A percentile compares a stretch with the other conserved stretches of the same genome.
Evolutionary conservation across 257 asterid species (phyloP).

Genomic region (Petunia secreta): DNA sequence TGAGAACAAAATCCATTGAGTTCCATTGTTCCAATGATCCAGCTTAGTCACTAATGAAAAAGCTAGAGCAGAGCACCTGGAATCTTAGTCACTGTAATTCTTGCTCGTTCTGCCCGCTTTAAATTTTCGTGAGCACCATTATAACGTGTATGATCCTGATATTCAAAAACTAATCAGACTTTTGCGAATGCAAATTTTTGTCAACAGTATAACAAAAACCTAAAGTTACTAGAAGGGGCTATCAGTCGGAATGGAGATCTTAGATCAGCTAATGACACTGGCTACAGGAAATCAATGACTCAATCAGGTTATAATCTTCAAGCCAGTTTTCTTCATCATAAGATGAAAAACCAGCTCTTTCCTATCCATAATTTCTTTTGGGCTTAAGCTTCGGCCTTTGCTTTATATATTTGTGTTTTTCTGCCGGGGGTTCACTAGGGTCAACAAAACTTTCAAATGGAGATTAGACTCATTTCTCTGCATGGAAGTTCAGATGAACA

Average conservation of each 20-base stretch:
- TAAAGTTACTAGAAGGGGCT: background rate
- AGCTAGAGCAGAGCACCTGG: conserved; percentile 58
- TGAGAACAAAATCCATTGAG: conserved; percentile 13
- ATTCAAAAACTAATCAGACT: conserved; percentile 27
- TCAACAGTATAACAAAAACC: background rate
- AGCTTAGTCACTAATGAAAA: background rate
- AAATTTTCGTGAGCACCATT: conserved; percentile 85
- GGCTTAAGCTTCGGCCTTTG: conserved; percentile 77
- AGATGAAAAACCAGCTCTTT: conserved; percentile 88
- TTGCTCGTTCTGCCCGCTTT: conserved; percentile 94
- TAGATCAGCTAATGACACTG: background rate
- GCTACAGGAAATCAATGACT: background rate
- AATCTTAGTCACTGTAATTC: conserved; percentile 75
- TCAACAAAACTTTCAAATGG: conserved; percentile 78
- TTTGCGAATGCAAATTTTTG: background rate
- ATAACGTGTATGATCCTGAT: conserved; percentile 78
- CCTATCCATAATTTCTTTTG: conserved; percentile 80
- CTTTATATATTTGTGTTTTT: conserved; percentile 79
- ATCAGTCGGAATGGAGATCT: background rate
- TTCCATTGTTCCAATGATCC: conserved; percentile 26
- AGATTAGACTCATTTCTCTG: conserved; percentile 9
- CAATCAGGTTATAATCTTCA: conserved; percentile 71
- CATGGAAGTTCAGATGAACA: background rate
- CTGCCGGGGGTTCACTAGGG: conserved; percentile 79
- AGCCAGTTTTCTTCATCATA: conserved; percentile 98